phyloP scores from a whole-genome alignment of 2,329 filamentous ascomycete genomes.

The Phyllosticta paracitricarpa region DNA sequence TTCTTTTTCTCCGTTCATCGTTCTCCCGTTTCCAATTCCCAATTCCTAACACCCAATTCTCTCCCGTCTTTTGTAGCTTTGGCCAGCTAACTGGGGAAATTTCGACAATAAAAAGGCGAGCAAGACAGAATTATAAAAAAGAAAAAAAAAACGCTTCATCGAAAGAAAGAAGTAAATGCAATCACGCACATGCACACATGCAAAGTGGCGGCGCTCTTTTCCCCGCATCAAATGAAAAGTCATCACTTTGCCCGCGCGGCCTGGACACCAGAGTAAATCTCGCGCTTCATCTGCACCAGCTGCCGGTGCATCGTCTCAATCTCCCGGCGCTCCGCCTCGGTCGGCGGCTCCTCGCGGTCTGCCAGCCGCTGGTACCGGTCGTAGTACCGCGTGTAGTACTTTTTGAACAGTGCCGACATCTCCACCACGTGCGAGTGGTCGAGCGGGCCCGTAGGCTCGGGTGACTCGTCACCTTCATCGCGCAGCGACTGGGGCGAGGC shows the following conservation, averaged over 20 bases:
- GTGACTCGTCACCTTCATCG: slow-evolving; percentile 25
- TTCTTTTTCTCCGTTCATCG: neutral
- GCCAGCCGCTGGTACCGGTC: slow-evolving; percentile 42
- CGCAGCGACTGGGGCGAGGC: slow-evolving; percentile 11
- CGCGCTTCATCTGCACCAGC: slow-evolving; percentile 47
- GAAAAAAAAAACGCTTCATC: too few relatives aligned
- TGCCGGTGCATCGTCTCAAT: slow-evolving; percentile 45
- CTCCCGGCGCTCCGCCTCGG: slow-evolving; percentile 41
- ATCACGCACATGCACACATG: neutral
- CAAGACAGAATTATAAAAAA: too few relatives aligned
- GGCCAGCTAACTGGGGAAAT: too few relatives aligned
- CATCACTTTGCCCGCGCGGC: neutral
- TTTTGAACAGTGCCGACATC: slow-evolving; percentile 44
- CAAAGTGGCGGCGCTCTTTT: too few relatives aligned
- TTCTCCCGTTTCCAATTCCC: too few relatives aligned
- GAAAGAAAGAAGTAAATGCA: too few relatives aligned
- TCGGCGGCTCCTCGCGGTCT: slow-evolving; percentile 39
- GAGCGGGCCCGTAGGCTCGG: slow-evolving; percentile 22
- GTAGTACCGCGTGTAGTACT: slow-evolving; percentile 48
- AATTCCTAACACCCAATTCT: too few relatives aligned
- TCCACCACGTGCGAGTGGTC: slow-evolving; percentile 31
- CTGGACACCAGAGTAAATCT: slow-evolving; percentile 37
- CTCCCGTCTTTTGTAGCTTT: too few relatives aligned
- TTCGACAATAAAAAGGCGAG: too few relatives aligned
- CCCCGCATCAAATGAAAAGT: neutral